A percentile compares a stretch with the other conserved stretches of the same genome.
phyloP scores from a whole-genome alignment of 2,329 filamentous ascomycete genomes.

The Curvularia lunata region DNA sequence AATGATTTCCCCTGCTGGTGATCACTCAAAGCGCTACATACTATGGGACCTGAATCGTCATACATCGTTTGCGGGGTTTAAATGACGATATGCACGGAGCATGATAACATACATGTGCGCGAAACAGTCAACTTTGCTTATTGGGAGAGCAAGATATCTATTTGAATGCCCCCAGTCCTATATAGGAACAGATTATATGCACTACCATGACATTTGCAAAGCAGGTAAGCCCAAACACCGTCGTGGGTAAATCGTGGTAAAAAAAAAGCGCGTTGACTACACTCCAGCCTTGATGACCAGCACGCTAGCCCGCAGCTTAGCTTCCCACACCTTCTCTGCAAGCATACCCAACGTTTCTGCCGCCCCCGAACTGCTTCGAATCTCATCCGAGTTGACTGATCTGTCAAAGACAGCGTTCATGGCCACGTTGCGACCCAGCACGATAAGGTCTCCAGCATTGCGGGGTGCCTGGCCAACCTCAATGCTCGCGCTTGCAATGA shows the following conservation, averaged over 20 bases:
- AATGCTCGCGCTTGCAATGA: slow-evolving; percentile 61
- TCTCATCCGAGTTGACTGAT: slow-evolving; percentile 49
- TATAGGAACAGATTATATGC: neutral
- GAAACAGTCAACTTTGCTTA: neutral
- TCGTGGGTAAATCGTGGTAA: neutral
- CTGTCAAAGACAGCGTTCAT: slow-evolving; percentile 34
- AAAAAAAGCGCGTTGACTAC: neutral
- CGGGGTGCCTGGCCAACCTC: slow-evolving; percentile 66
- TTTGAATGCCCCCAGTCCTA: neutral
- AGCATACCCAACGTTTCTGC: slow-evolving; percentile 63
- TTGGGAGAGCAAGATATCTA: neutral
- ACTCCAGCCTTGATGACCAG: slow-evolving; percentile 69
- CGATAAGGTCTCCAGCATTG: slow-evolving; percentile 74
- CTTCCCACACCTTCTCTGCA: slow-evolving; percentile 65
- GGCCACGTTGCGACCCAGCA: slow-evolving; percentile 63
- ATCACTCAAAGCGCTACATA: slow-evolving; percentile 1
- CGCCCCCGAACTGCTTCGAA: slow-evolving; percentile 36
- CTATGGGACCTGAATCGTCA: neutral
- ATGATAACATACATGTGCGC: neutral
- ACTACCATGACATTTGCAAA: neutral
- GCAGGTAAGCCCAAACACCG: neutral
- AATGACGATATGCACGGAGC: slow-evolving; percentile 2
- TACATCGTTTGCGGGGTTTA: neutral
- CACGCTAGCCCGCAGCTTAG: slow-evolving; percentile 69
- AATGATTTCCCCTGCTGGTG: slow-evolving; percentile 5